Evolutionary conservation across 177 flowering plant species (phyloP), one percentile per base, ranked within the genome.

Genomic region (Vitis hybrid): DNA sequence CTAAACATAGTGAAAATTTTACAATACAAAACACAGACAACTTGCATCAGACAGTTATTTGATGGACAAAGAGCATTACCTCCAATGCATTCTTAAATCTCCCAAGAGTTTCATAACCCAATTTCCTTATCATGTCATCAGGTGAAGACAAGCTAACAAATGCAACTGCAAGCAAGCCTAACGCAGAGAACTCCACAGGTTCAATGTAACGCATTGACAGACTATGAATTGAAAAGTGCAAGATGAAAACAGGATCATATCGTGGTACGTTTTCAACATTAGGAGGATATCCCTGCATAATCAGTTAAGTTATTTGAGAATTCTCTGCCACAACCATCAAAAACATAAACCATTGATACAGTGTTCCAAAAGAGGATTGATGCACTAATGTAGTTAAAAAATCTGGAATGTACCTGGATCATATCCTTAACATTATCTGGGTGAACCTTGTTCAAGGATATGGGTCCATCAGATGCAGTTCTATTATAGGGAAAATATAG

Each of bases 211-310:
- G 86, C 83, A 73, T 66, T 26, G 87, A 79, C 72, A 94, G 78
- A 70, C 84, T 73, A 81, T 92, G 94, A 74, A 85, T 79, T 14
- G 99, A 86, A 73, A 92, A 84, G 17, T 76, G 85, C 83, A 94
- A 78, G 70, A 94, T 85, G 78, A 88, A 94, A 76, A 85, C 86
- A 30, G 98, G 99, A 84, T 92, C 94, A 81, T 92, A 94, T 69
- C 80, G 69, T 21, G 76, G 81, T 61, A 76, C 72, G 54, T 66
- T 76, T 26, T 54, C 80, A 71, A 34, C 51, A 68, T 57, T 61
- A 64, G 66, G 62, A 72, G 61, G 60, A 67, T 75, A 57, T 18
- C 2, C 67, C 96, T 89, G 85, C 78, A 74, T 14, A 69, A 11
- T 65, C 26, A 70, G 67, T 50, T 49, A 70, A 57, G 52, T 59